Evolutionary conservation across 83 land plant species (phyloP).

Genomic region (Thuja plicata): DNA sequence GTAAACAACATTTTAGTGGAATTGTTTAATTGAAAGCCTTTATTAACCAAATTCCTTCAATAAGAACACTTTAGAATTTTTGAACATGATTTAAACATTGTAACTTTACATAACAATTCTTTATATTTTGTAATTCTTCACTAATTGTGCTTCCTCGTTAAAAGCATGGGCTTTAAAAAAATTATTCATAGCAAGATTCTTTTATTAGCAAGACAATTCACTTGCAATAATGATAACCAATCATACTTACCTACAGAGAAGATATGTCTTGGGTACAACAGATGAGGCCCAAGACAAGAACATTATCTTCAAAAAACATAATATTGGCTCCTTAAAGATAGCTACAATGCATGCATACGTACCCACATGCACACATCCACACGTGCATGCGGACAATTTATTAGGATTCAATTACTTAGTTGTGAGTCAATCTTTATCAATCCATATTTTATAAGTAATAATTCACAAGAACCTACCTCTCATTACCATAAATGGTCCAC

Average conservation of each 20-base stretch:
- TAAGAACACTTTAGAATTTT: neutral
- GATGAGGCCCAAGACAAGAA: no score
- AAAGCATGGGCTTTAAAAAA: neutral
- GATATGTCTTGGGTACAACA: no score
- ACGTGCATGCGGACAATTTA: no score
- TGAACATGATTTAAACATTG: conserved; percentile 3
- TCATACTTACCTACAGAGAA: neutral
- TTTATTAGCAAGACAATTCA: neutral
- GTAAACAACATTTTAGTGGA: neutral
- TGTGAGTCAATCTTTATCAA: no score
- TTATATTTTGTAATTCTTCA: neutral
- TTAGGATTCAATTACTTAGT: no score
- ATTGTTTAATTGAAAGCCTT: neutral
- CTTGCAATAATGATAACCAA: neutral
- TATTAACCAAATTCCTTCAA: neutral
- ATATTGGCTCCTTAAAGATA: no score
- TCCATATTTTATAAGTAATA: no score
- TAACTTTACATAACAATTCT: neutral
- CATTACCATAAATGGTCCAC: no score
- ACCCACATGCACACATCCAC: no score
- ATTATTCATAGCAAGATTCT: neutral
- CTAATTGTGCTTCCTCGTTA: neutral
- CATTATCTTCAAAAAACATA: no score
- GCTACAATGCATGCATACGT: no score
- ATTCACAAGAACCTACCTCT: no score